These are phyloP conservation scores for Lipomyces orientalis DNA, from an alignment of 805 yeast species.

Conservation along the genomic window DNA sequence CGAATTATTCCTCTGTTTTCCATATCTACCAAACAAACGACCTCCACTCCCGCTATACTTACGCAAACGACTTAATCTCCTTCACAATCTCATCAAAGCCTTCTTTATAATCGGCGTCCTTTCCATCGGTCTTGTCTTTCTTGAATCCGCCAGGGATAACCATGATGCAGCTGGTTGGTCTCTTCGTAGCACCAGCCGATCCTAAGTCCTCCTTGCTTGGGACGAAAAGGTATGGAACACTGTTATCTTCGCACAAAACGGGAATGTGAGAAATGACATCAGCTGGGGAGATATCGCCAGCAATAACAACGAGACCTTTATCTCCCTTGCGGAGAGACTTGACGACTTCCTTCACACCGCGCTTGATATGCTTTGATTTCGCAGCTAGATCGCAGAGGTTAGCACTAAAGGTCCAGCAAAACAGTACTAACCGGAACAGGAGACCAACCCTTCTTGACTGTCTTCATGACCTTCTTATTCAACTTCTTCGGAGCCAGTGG, in stretches of 20 bases:
- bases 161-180: constrained; percentile 98
- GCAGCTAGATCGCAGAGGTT: constrained; percentile 60
- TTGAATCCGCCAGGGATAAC: constrained; percentile 94
- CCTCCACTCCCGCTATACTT: neutral
- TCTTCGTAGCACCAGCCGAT: constrained; percentile 97
- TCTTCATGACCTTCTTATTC: constrained; percentile 92
- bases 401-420: neutral
- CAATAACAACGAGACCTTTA: constrained; percentile 93
- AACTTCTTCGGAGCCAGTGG: constrained; percentile 96
- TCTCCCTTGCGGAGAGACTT: constrained; percentile 98
- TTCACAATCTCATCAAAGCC: constrained; percentile 90
- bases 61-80: constrained; percentile 61
- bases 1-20: neutral
- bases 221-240: constrained; percentile 89
- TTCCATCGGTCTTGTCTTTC: constrained; percentile 60
- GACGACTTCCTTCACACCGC: constrained; percentile 99
- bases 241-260: constrained; percentile 91
- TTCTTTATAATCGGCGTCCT: constrained; percentile 86
- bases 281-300: constrained; percentile 97
- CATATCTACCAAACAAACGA: neutral
- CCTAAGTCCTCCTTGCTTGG: constrained; percentile 99
- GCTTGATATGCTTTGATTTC: constrained; percentile 95
- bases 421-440: neutral
- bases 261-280: constrained; percentile 98
- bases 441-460: constrained; percentile 72